Evolutionary conservation across 2,329 filamentous ascomycete species (phyloP).

Genomic region (Claviceps sorghi): DNA sequence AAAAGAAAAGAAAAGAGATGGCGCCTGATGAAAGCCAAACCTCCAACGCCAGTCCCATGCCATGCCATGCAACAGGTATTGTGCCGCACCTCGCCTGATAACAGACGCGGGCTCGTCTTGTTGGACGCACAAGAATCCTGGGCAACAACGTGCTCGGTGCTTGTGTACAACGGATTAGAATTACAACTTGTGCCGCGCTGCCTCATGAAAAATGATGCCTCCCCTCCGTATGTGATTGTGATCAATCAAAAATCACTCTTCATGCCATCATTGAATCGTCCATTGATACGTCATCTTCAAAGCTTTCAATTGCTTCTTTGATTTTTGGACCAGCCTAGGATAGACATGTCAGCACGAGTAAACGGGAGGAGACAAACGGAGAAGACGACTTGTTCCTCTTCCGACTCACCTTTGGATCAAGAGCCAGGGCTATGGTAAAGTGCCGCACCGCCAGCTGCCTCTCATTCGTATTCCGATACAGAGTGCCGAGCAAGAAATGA

Average conservation of each 20-base stretch:
- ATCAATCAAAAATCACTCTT: background rate
- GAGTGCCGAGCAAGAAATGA: conserved; percentile 81
- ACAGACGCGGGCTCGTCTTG: background rate
- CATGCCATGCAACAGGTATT: background rate
- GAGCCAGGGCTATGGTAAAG: conserved; percentile 85
- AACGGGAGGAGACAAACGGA: background rate
- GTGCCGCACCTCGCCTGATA: background rate
- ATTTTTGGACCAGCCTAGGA: conserved; percentile 75
- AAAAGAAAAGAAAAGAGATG: background rate
- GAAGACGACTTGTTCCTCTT: background rate
- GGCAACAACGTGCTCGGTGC: background rate
- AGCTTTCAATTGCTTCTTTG: conserved; percentile 88
- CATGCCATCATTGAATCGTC: conserved; percentile 49
- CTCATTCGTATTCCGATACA: conserved; percentile 59
- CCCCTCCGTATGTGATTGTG: background rate
- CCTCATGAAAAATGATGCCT: conserved; percentile 5
- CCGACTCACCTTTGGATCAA: conserved; percentile 82
- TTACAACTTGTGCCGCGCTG: conserved; percentile 3
- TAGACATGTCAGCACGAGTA: background rate
- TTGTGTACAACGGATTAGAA: background rate
- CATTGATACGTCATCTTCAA: conserved; percentile 66
- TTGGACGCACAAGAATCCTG: background rate
- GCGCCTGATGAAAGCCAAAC: background rate
- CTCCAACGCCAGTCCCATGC: conserved; percentile 4
- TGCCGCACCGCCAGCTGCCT: conserved; percentile 75